These are phyloP conservation scores for Cenococcum geophilum DNA, from an alignment of 495 filamentous ascomycete species.

Conservation along the genomic window DNA sequence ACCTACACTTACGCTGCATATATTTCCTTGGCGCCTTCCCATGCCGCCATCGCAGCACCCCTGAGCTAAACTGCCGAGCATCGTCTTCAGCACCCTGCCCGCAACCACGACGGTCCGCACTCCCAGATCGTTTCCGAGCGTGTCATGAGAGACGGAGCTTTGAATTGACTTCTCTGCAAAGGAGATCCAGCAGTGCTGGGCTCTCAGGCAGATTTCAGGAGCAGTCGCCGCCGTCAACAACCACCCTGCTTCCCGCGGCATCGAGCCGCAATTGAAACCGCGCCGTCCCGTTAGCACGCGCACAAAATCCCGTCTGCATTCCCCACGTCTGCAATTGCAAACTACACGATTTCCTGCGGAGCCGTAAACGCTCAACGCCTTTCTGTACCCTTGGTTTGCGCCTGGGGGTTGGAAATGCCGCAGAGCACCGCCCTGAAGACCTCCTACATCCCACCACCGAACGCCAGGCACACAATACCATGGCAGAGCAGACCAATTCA, in stretches of 20 bases:
- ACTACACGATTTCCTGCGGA: neutral
- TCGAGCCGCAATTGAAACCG: neutral
- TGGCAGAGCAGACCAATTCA: neutral
- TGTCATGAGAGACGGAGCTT: neutral
- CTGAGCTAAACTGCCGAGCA: neutral
- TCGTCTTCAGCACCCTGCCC: neutral
- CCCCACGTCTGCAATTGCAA: neutral
- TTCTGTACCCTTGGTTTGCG: neutral
- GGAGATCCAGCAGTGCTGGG: neutral
- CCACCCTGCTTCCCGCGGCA: neutral
- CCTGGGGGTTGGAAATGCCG: neutral
- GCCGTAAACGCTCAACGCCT: neutral
- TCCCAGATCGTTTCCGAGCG: slow-evolving; percentile 1
- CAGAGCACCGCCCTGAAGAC: neutral
- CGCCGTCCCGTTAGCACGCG: neutral
- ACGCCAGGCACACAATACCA: neutral
- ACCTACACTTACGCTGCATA: neutral
- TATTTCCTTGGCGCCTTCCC: neutral
- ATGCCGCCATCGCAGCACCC: neutral
- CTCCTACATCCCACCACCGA: neutral
- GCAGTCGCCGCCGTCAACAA: neutral
- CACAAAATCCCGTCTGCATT: neutral
- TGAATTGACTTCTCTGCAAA: neutral
- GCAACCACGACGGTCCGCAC: neutral
- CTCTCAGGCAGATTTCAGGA: neutral